Evolutionary conservation across 805 yeast species (phyloP).

Genomic region (Metschnikowia orientalis): DNA sequence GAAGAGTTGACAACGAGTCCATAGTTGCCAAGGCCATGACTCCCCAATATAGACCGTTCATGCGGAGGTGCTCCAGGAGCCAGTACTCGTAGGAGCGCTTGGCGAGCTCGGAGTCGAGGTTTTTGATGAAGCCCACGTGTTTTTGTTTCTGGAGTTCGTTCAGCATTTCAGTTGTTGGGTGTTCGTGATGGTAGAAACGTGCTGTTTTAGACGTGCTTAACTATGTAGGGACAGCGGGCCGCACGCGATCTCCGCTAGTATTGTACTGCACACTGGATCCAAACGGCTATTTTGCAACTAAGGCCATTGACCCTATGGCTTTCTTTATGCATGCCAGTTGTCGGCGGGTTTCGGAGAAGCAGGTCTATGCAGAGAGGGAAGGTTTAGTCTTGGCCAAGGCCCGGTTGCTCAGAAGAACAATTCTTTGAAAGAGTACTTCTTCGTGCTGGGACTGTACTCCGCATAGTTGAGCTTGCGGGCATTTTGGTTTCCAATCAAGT

Average conservation of each 20-base stretch:
- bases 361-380: not conserved
- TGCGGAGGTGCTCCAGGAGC: constrained; percentile 82
- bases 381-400: not conserved
- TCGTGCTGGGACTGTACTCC: constrained; percentile 66
- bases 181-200: no score
- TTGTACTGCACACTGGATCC: no score
- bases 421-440: constrained; percentile 47
- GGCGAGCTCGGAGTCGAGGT: constrained; percentile 31
- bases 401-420: constrained; percentile 9
- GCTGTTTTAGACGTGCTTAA: no score
- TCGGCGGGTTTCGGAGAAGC: not conserved
- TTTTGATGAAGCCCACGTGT: constrained; percentile 35
- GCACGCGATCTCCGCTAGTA: no score
- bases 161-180: no score
- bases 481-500: constrained; percentile 36
- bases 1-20: constrained; percentile 49
- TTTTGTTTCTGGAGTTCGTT: no score
- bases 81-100: constrained; percentile 69
- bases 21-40: constrained; percentile 66
- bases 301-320: no score
- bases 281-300: no score
- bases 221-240: no score
- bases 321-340: no score
- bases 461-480: constrained; percentile 52
- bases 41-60: constrained; percentile 97